Conservation (phyloP, 345 rosid genomes). For the Odontarrhena argentea region DNA sequence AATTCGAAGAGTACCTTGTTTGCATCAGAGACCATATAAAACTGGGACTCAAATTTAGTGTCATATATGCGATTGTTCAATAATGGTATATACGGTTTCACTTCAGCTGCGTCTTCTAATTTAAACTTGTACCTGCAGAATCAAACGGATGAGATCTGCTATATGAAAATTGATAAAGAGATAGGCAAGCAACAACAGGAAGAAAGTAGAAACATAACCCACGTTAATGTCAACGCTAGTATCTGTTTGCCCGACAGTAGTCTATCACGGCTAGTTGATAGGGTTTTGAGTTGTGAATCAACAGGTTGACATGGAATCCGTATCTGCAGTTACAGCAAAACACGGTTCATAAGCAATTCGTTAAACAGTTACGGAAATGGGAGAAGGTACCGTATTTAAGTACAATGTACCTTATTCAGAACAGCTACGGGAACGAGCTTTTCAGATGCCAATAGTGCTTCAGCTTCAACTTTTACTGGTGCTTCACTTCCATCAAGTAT, state of each 20-base stretch:
- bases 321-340: slow-evolving; percentile 51
- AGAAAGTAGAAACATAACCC: slow-evolving; percentile 40
- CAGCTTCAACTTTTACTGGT: slow-evolving; percentile 80
- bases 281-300: slow-evolving; percentile 73
- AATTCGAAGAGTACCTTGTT: slow-evolving; percentile 69
- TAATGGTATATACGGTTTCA: slow-evolving; percentile 80
- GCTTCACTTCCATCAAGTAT: slow-evolving; percentile 97
- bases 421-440: slow-evolving; percentile 71
- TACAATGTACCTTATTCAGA: slow-evolving; percentile 69
- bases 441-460: slow-evolving; percentile 78
- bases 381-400: slow-evolving; percentile 16
- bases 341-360: slow-evolving; percentile 16
- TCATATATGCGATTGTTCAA: slow-evolving; percentile 95
- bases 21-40: slow-evolving; percentile 86
- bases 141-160: slow-evolving; percentile 24
- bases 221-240: slow-evolving; percentile 86
- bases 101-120: slow-evolving; percentile 91
- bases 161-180: slow-evolving; percentile 12
- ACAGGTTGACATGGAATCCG: slow-evolving; percentile 84
- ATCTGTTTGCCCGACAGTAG: slow-evolving; percentile 93
- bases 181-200: slow-evolving; percentile 17
- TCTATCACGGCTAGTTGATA: slow-evolving; percentile 71
- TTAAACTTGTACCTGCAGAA: slow-evolving; percentile 84
- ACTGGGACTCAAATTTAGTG: slow-evolving; percentile 95
- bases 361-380: slow-evolving; percentile 28